Conservation (phyloP, 176 grass and related monocot species). For the Rhynchospora tenuis region DNA sequence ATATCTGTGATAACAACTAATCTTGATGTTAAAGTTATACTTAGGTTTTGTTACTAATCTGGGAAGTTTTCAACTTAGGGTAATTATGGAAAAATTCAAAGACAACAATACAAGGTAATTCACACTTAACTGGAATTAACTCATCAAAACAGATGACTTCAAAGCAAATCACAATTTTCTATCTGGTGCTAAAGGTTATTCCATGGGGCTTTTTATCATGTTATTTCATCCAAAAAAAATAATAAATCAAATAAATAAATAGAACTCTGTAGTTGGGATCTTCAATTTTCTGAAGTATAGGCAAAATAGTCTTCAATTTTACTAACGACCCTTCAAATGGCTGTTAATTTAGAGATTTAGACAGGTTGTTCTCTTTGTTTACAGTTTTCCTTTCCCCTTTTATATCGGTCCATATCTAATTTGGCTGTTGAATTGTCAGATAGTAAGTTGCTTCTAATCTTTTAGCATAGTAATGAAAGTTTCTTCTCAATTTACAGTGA, state of each 20-base stretch:
- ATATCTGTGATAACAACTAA: not conserved
- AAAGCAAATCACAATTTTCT: not conserved
- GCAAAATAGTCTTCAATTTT: not conserved
- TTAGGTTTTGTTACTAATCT: not conserved
- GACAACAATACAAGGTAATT: conserved; percentile 46
- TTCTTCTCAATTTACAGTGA: conserved; percentile 46
- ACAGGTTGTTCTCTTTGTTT: no score
- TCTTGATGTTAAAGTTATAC: not conserved
- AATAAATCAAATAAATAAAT: no score
- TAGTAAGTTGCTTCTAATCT: not conserved
- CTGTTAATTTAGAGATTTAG: not conserved
- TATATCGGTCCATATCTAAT: not conserved
- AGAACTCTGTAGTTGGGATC: not conserved
- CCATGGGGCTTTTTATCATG: not conserved
- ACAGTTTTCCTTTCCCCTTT: not conserved
- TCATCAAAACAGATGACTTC: conserved; percentile 11
- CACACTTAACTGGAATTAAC: conserved; percentile 20
- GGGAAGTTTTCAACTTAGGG: not conserved
- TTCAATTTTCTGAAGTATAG: not conserved
- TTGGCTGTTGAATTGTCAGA: not conserved
- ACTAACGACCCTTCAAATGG: not conserved
- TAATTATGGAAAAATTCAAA: conserved; percentile 1
- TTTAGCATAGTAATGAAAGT: not conserved
- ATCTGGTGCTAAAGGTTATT: not conserved
- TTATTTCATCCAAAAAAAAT: no score